Evolutionary conservation across 805 yeast species (phyloP), one percentile per base, ranked within the genome.

Genomic region (Starmera quercuum): DNA sequence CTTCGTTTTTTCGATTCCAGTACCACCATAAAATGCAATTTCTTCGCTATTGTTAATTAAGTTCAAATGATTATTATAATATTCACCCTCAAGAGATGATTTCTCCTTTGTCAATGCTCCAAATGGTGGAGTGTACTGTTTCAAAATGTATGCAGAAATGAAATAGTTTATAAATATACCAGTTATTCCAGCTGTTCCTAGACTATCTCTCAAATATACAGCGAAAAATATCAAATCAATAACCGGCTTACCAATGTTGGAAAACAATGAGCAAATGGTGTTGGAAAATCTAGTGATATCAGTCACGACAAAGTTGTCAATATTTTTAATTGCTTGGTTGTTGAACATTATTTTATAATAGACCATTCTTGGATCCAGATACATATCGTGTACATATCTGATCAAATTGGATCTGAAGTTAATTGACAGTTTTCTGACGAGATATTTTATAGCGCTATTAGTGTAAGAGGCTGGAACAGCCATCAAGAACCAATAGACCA

Each of bases 381-480:
- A 88, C 57, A 88, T 68, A 51, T 88, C 97, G 59, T 88, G 96
- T 45, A 88, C 74, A 55, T 88, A 88, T 45, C 96, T 73, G 24
- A 81, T 75, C 46, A 88, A 65, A 43, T 79, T 79, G 2, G 92
- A 80, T 64, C 97, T 75, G 64, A 88, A 88, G 47, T 83, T 84
- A 34, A 86, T 66, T 10, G 95, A 76, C 38, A 88, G 62, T 46
- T 84, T 71, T 49, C 79, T 74, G 35, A 87, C 83, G 45, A 88
- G 61, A 49, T 73, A 84, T 52, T 82, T 83, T 52, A 88, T 88
- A 37, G 90, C 87, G 31, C 95, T 82, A 57, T 88, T 88, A 21
- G 95, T 83, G 56, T 85, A 88, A 3, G 92, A 78, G 1, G 96
- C 95, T 2, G 97, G 97, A 41, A 88, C 75, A 1, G 96, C 96